A percentile compares a stretch with the other conserved stretches of the same genome.
phyloP scores from a whole-genome alignment of 495 filamentous ascomycete species.

The Ascodesmis nigricans region DNA sequence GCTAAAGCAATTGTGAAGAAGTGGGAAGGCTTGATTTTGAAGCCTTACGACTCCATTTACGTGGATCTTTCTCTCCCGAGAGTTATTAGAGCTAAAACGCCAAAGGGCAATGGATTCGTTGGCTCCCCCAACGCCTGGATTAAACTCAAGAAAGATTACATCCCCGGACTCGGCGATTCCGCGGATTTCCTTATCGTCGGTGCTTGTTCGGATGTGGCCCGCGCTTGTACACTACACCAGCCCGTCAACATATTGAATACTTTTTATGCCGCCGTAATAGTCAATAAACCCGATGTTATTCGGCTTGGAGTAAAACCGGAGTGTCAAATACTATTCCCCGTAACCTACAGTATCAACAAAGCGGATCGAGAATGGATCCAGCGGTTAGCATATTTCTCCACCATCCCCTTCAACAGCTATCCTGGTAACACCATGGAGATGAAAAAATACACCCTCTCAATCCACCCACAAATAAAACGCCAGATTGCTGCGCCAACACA shows the following conservation, averaged over 20 bases:
- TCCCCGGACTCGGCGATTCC: constrained; percentile 56
- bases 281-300: constrained; percentile 43
- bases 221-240: neutral
- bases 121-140: constrained; percentile 33
- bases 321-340: constrained; percentile 41
- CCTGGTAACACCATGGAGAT: too few relatives aligned
- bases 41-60: constrained; percentile 57
- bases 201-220: constrained; percentile 34
- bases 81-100: constrained; percentile 2
- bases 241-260: constrained; percentile 37
- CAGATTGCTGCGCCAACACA: constrained; percentile 4
- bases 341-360: constrained; percentile 31
- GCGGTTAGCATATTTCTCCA: too few relatives aligned
- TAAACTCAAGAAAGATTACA: constrained; percentile 81
- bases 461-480: constrained; percentile 23
- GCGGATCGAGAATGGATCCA: constrained; percentile 32
- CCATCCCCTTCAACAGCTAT: too few relatives aligned
- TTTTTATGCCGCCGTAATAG: constrained; percentile 56
- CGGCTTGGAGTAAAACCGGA: constrained; percentile 31
- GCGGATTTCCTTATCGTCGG: constrained; percentile 63
- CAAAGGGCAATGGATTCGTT: constrained; percentile 10
- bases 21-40: constrained; percentile 59
- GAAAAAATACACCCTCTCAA: too few relatives aligned
- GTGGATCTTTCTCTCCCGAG: constrained; percentile 30
- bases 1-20: constrained; percentile 38